Evolutionary conservation across 768 basidiomycete genomes (phyloP), one percentile per base, ranked within the genome.

Genomic region (Agrocybe chaxingu): DNA sequence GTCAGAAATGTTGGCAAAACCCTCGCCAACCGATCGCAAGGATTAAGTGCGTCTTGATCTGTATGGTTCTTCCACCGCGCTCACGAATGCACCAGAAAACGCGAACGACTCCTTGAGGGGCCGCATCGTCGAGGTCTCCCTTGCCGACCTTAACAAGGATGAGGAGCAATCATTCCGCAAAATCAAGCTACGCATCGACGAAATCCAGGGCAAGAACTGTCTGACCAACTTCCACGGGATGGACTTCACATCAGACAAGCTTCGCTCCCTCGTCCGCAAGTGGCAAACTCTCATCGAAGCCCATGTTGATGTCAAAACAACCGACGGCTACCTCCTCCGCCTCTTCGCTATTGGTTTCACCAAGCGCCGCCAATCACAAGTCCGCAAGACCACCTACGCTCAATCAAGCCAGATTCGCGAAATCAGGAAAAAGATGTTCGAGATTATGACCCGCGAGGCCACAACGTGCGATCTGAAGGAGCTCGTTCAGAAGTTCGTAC

Each of bases 241-340:
- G 96, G 92, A 96, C 78, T 98, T 99, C 78, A 98, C 97, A 55
- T 97, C 96, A 52, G 97, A 99, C 85, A 98, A 98, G 76, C 87
- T 98, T 59, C 94, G 97, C 50, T 98, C 97, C 45, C 94, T 99
- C 66, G 97, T 99, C 62, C 92, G 96, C 71, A 99, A 98, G 77
- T 99, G 97, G 97, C 97, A 98, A 76, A 85, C 96, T 13, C 89
- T 98, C 66, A 95, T 99, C 64, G 97, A 98, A 76, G 97, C 97
- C 35, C 91, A 94, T 70, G 90, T 98, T 68, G 97, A 99, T 67
- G 94, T 99, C 63, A 94, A 94, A 79, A 99, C 97, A 52, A 96
- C 95, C 58, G 97, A 99, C 70, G 97, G 97, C 43, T 99, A 99
- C 83, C 90, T 98, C 68, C 80, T 99, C 72, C 93, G 97, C 55